A percentile compares a stretch with the other conserved stretches of the same genome.
Conservation (phyloP, 2,329 filamentous ascomycete genomes). For the Diaporthe ampelina region DNA sequence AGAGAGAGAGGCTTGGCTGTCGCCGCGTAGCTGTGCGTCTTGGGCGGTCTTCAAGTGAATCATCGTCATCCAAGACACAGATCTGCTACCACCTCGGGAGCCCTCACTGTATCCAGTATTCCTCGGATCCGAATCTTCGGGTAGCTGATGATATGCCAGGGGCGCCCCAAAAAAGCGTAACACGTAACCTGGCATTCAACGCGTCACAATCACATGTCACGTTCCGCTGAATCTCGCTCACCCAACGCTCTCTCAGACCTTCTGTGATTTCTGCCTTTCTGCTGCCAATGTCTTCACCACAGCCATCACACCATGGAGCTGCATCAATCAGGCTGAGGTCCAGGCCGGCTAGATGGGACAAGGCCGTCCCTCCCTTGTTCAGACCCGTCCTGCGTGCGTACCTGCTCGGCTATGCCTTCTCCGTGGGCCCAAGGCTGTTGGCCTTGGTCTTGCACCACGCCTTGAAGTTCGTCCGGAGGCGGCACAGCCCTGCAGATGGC, state of each 20-base stretch:
- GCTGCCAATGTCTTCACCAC: slow-evolving; percentile 23
- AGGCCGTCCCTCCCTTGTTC: slow-evolving; percentile 62
- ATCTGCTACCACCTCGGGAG: slow-evolving; percentile 10
- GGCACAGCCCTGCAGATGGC: slow-evolving; percentile 53
- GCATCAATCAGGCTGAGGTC: not conserved
- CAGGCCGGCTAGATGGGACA: slow-evolving; percentile 44
- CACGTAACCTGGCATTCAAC: slow-evolving; percentile 16
- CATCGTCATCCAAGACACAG: slow-evolving; percentile 8
- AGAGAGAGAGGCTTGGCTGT: not conserved
- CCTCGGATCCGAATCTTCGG: slow-evolving; percentile 29
- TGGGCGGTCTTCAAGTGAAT: slow-evolving; percentile 10
- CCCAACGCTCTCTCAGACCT: not conserved
- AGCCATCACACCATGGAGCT: not conserved
- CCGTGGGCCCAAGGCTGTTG: slow-evolving; percentile 69
- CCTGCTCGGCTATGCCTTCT: slow-evolving; percentile 71
- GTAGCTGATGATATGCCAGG: slow-evolving; percentile 20
- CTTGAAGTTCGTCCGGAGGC: slow-evolving; percentile 6
- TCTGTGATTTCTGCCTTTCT: not conserved
- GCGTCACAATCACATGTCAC: slow-evolving; percentile 37
- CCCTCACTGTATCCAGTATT: slow-evolving; percentile 22
- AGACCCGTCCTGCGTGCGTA: slow-evolving; percentile 72
- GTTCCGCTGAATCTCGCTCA: not conserved
- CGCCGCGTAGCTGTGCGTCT: not conserved
- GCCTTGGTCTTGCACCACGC: slow-evolving; percentile 67
- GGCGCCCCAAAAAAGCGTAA: slow-evolving; percentile 9